Base-by-base conservation (phyloP, 2,329 filamentous ascomycete species). In the Exserohilum rostratum region DNA sequence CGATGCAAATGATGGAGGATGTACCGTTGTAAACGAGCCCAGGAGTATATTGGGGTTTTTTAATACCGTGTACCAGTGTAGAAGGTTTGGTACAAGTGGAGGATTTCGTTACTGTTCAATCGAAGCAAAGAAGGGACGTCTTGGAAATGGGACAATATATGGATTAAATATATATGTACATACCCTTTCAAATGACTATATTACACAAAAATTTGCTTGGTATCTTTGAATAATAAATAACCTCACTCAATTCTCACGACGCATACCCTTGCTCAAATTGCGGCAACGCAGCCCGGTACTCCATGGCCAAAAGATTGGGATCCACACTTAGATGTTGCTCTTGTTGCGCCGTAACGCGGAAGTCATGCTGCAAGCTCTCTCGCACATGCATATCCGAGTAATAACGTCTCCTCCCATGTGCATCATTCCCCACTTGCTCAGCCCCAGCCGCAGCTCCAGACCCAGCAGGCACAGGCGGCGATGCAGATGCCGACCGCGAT, bases 1-100 rank as follows among this genome's bases (percentile, higher is more conserved):
- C 85, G 2, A 72, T 85, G 66, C 85, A 89, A 72, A 80, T 90
- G 78, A 87, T 90, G 83, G 87, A 90, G 67, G 84, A 83, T 45
- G 85, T 91, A 68, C 88, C 87, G 1, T 67, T 89, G 44, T 90
- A 44, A 37, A 42, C 15, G 11, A 9, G 5, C 13, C 40, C n/a
- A n/a, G 12, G 5, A 27, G 3, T 39, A 2, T n/a, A n/a, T 5
- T 31, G 33, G 3, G 17, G 15, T 18, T 20, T 17, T 9, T 12
- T 22, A 12, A 25, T 17, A 20, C 7, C n/a, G 34, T 15, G 5
- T 15, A 17, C 22, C 22, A 20, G 34, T 17, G 17, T 9, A 17
- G 7, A 5, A 25, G 18, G 22, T 25, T 2, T 40, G 20, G 37
- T 25, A 7, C 22, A 25, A 25, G 22, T 25, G 4, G 4, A 25